Evolutionary conservation across 2,329 filamentous ascomycete genomes (phyloP), one percentile per base, ranked within the genome.

Genomic region (Diaporthe sp.): DNA sequence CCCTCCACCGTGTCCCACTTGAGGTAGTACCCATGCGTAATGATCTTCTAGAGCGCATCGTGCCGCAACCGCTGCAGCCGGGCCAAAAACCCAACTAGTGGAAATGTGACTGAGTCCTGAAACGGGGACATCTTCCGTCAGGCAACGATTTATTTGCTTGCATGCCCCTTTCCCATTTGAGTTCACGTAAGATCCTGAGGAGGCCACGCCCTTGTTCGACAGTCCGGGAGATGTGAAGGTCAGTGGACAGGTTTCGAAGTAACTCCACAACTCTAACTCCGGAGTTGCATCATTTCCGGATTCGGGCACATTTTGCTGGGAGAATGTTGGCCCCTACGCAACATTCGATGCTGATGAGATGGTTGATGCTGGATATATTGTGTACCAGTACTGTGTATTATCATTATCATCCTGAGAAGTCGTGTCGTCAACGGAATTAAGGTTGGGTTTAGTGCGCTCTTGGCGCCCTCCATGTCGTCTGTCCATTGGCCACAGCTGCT

Each of bases 401-500:
- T n/a, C n/a, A n/a, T n/a, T n/a, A n/a, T n/a, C n/a, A 12, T 25
- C 7, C n/a, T 19, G 5, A 35, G 44, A 51, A 68, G 63, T 68
- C 44, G 50, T 68, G 63, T 68, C 63, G 63, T 68, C 63, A 68
- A 68, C 44, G 63, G 63, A 68, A 68, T 68, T 68, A 68, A 68
- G 63, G 63, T 68, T 68, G 63, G 22, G n/a, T 53, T 68, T 53
- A 68, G 63, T 30, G 63, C n/a, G 13, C 22, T 22, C 13, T 32
- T 68, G 39, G 63, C 47, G 30, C 32, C 7, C 3, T 15, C 8
- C 4, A 15, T 22, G 7, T 8, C 32, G 15, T 9, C n/a, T 2
- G 19, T 0, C n/a, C 13, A 27, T 68, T 68, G 47, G 63, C 44
- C 47, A 39, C 22, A 30, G 63, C 63, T 39, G 44, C 22, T 68